A percentile compares a stretch with the other conserved stretches of the same genome.
Conservation (phyloP, 208 protist genomes). For the Trypanosoma vivax region DNA sequence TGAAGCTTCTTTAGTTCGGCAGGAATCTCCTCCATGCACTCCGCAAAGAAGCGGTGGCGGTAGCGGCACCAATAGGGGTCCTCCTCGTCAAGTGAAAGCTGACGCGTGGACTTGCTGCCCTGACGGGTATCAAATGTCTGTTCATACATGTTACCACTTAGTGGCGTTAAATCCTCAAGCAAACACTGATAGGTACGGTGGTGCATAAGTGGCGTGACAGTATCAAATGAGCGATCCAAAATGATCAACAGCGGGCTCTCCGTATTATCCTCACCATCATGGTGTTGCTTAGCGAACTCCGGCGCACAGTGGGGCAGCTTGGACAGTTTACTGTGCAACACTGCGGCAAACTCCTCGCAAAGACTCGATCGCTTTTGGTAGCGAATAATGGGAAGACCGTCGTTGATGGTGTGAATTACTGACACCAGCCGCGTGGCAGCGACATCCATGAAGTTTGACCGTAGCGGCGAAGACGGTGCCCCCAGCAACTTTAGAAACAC, state of each 20-base stretch:
- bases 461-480: constrained; percentile 16
- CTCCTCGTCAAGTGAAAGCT: constrained; percentile 53
- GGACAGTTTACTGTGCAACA: constrained; percentile 36
- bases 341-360: constrained; percentile 33
- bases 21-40: constrained; percentile 52
- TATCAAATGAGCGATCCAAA: constrained; percentile 77
- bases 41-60: constrained; percentile 56
- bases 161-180: constrained; percentile 65
- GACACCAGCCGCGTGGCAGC: constrained; percentile 42
- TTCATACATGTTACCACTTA: constrained; percentile 45
- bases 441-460: constrained; percentile 36
- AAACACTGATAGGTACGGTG: constrained; percentile 83
- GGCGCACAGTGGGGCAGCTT: constrained; percentile 29
- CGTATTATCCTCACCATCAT: constrained; percentile 5
- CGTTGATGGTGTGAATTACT: constrained; percentile 55
- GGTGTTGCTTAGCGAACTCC: constrained; percentile 14
- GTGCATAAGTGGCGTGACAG: constrained; percentile 67
- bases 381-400: constrained; percentile 49
- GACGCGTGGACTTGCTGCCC: constrained; percentile 29
- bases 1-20: constrained; percentile 52
- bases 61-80: constrained; percentile 71
- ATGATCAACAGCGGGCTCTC: constrained; percentile 64
- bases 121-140: constrained; percentile 43
- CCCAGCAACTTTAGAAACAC: constrained; percentile 50
- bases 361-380: constrained; percentile 53